Base-by-base conservation (phyloP, 768 basidiomycete species). In the Cystofilobasidium capitatum region DNA sequence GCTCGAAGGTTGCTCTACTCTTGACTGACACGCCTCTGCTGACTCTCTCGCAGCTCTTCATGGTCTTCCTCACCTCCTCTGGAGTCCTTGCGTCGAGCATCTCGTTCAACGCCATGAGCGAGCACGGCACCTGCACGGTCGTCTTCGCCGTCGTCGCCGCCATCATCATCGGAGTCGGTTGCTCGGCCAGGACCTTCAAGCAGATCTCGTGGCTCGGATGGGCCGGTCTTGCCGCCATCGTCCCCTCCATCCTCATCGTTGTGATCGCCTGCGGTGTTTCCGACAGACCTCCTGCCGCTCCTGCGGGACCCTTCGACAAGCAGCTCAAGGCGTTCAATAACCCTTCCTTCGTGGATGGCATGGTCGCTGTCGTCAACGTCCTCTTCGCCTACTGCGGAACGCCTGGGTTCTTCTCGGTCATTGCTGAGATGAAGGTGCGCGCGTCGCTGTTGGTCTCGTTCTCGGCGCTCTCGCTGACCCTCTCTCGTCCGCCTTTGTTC, bases 391-490 rank as follows among this genome's bases (percentile, higher is more conserved):
- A 72, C 63, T 71, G 66, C 60, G 64, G 70, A 62, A 45, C 67
- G n/a, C 68, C 72, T 29, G 65, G 58, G 17, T 66, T 42, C 71
- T 47, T 71, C 20, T 65, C 71, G 44, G 69, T 77, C 44, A 71
- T 74, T 44, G 75, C 76, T 20, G 79, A 79, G 71, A 78, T 79
- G 77, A 68, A 70, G 42, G 65, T 74, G 57, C 76, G 73, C n/a
- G n/a, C n/a, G n/a, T n/a, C n/a, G n/a, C n/a, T n/a, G n/a, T 45
- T 45, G 44, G n/a, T n/a, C 13, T 13, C 8, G 44, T 16, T 5
- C 17, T n/a, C 22, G 6, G 49, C 9, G n/a, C 58, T 24, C 8
- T 33, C 35, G 58, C 37, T 36, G 35, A 58, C 37, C 9, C 10
- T 33, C 49, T 29, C 49, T 51, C 24, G 24, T 29, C 6, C 58